A percentile compares a stretch with the other conserved stretches of the same genome.
Conservation (phyloP, 148 eudicot species). For the Gaultheria prostrata region DNA sequence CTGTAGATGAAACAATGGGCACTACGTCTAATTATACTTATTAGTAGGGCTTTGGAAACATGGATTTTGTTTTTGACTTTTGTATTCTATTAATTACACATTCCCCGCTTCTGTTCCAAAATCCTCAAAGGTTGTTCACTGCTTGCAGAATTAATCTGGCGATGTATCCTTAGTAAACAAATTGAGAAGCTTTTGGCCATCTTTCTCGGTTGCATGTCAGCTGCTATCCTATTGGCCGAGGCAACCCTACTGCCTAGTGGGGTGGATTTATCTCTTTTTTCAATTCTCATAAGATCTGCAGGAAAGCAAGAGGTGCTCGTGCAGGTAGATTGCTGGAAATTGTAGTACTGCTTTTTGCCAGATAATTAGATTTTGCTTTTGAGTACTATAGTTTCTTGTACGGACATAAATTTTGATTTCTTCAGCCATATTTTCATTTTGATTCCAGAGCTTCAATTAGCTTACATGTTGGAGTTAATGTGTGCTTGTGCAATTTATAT, state of each 20-base stretch:
- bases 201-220: slow-evolving; percentile 94
- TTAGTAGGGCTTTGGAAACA: not conserved
- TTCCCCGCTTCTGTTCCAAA: not conserved
- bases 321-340: slow-evolving; percentile 54
- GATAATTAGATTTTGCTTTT: slow-evolving; percentile 10
- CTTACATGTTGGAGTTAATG: not conserved
- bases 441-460: not conserved
- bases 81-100: not conserved
- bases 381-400: not conserved
- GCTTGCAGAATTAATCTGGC: slow-evolving; percentile 78
- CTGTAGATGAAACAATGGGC: not conserved
- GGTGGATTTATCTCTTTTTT: slow-evolving; percentile 92
- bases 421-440: not conserved
- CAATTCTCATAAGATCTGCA: slow-evolving; percentile 75
- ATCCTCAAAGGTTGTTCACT: slow-evolving; percentile 8
- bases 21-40: not conserved
- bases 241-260: slow-evolving; percentile 76
- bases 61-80: not conserved
- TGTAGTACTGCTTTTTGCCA: not conserved
- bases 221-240: slow-evolving; percentile 94
- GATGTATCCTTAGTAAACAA: slow-evolving; percentile 74
- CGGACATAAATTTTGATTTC: not conserved
- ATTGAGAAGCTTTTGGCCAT: slow-evolving; percentile 69
- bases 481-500: not conserved
- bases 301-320: slow-evolving; percentile 73